Base-by-base conservation (phyloP, 108 stramenopile species). In the Poteriospumella lacustris region DNA sequence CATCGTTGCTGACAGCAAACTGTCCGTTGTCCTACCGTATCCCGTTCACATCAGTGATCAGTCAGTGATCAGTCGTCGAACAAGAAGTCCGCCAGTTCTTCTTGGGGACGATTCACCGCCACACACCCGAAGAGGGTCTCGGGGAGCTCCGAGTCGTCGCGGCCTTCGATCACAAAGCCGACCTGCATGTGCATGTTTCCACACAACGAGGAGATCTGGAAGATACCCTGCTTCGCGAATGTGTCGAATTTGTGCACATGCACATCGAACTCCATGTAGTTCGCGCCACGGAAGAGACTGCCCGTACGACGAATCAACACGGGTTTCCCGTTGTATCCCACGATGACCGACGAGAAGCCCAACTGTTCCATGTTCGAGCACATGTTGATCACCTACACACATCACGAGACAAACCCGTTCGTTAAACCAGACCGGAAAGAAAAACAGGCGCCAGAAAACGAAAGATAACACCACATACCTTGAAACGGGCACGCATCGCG, bases 281-380 rank as follows among this genome's bases (percentile, higher is more conserved):
- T 83, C 15, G 82, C 79, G 40, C 80, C 68, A 12, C 86, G 58
- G 42, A 75, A 85, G 62, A 89, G 82, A 15, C 59, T 70, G 38
- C 88, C 88, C 76, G 85, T 87, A 62, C 87, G 83, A 34, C 85
- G 87, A 79, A 89, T 89, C 38, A 89, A 78, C 43, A 89, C 89
- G n/a, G 89, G 89, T 58, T 88, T 89, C 12, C 86, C 89, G 68
- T 89, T 88, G 58, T 88, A 89, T 28, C 78, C 85, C 12, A 78
- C 77, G 47, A 89, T 89, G 39, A 85, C 75, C 59, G 76, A 80
- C 26, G 79, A 76, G 47, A 86, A 82, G 36, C 87, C 76, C 78
- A 87, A 42, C 26, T 78, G 0, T 43, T 9, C 47, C 15, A 79
- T 59, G 43, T 82, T 82, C 0, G 33, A 67, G 39, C 76, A 34